A percentile compares a stretch with the other conserved stretches of the same genome.
These are phyloP conservation scores for Flaveria robusta DNA, from an alignment of 129 eudicot genomes.

Conservation along the genomic window DNA sequence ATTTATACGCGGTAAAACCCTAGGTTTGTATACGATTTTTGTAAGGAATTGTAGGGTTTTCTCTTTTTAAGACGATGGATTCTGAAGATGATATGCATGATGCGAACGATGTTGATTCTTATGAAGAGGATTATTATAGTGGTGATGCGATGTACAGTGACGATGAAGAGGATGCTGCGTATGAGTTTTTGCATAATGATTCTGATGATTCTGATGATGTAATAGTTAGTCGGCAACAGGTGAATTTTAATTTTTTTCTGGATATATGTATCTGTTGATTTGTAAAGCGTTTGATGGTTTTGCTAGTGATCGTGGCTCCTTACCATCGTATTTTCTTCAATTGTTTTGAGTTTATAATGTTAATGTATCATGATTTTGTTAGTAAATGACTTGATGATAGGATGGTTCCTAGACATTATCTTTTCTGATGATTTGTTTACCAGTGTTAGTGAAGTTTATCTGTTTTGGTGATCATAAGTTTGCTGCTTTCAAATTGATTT, in stretches of 20 bases:
- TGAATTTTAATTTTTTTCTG: slow-evolving; percentile 17
- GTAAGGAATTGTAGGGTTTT: slow-evolving; percentile 16
- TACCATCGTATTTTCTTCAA: not conserved
- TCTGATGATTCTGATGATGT: slow-evolving; percentile 50
- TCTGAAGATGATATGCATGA: slow-evolving; percentile 82
- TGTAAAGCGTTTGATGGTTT: not conserved
- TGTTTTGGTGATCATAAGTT: not conserved
- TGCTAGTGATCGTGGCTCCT: too few relatives aligned
- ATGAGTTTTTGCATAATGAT: slow-evolving; percentile 55
- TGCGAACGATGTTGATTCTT: slow-evolving; percentile 54
- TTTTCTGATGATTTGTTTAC: not conserved
- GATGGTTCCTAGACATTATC: not conserved
- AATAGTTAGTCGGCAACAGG: slow-evolving; percentile 61
- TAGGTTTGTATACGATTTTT: slow-evolving; percentile 10
- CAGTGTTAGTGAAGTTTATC: not conserved
- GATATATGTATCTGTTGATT: not conserved
- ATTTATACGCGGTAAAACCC: slow-evolving; percentile 29
- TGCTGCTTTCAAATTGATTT: not conserved
- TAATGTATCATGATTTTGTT: not conserved
- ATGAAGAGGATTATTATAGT: slow-evolving; percentile 59
- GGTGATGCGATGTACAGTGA: slow-evolving; percentile 47
- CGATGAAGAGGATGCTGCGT: slow-evolving; percentile 47
- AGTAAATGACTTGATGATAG: not conserved
- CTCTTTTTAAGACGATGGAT: slow-evolving; percentile 41
- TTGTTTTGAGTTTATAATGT: not conserved